Conservation (phyloP, 2,329 filamentous ascomycete genomes). For the Lachnum nothofagi region DNA sequence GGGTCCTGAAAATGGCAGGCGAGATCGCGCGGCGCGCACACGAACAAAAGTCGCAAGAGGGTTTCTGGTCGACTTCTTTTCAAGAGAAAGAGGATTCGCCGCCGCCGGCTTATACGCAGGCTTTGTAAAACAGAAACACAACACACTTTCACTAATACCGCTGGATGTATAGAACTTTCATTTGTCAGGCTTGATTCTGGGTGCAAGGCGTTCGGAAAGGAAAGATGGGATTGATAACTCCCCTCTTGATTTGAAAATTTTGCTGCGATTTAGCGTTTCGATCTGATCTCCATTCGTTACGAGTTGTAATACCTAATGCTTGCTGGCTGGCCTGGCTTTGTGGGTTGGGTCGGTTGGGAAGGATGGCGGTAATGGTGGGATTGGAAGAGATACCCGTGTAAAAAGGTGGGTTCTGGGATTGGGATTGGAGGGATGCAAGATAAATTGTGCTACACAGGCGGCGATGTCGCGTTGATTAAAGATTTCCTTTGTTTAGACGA, state of each 20-base stretch:
- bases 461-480: too few relatives aligned
- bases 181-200: slow-evolving; percentile 7
- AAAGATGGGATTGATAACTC: slow-evolving; percentile 4
- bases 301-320: neutral
- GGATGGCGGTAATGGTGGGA: too few relatives aligned
- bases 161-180: slow-evolving; percentile 13
- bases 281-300: neutral
- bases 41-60: slow-evolving; percentile 63
- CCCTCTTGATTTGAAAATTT: slow-evolving; percentile 17
- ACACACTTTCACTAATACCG: slow-evolving; percentile 1
- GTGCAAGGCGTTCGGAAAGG: slow-evolving; percentile 1
- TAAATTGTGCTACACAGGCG: too few relatives aligned
- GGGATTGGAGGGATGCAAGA: too few relatives aligned
- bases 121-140: slow-evolving; percentile 10
- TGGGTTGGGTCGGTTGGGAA: too few relatives aligned
- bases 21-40: slow-evolving; percentile 86
- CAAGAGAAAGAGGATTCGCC: slow-evolving; percentile 53
- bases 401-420: too few relatives aligned
- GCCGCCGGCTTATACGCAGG: slow-evolving; percentile 52
- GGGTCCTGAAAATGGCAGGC: slow-evolving; percentile 88
- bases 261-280: slow-evolving; percentile 22
- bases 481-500: too few relatives aligned
- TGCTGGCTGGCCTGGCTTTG: slow-evolving; percentile 6
- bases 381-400: too few relatives aligned
- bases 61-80: slow-evolving; percentile 38